These are phyloP conservation scores for Lodderomyces pseudojiufengensis DNA, from an alignment of 1,139 yeast genomes.

Conservation along the genomic window DNA sequence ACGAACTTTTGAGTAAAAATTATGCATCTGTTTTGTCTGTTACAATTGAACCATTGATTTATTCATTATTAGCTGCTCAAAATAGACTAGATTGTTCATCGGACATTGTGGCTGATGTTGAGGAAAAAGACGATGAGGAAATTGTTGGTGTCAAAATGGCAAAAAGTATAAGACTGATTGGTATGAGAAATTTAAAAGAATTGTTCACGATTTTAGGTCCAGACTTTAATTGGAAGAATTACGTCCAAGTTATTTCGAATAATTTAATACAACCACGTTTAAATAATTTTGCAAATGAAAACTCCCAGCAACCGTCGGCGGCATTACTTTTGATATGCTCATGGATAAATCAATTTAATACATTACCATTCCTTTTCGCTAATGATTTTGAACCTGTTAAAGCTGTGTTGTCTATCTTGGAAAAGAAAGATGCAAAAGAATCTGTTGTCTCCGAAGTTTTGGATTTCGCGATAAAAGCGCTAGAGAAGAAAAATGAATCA, in stretches of 20 bases:
- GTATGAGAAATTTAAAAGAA: constrained; percentile 53
- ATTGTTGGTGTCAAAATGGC: constrained; percentile 40
- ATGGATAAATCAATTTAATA: constrained; percentile 53
- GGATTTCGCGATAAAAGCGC: constrained; percentile 50
- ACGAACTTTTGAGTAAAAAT: constrained; percentile 59
- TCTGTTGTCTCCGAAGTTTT: constrained; percentile 57
- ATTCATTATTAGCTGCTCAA: constrained; percentile 57
- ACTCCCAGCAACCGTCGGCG: constrained; percentile 79
- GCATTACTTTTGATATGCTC: constrained; percentile 62
- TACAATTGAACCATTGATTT: constrained; percentile 59
- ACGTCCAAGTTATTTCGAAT: constrained; percentile 49
- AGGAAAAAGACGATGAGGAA: constrained; percentile 13
- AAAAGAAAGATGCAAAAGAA: constrained; percentile 58
- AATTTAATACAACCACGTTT: constrained; percentile 65
- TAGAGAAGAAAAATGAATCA: constrained; percentile 29
- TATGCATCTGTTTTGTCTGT: constrained; percentile 48
- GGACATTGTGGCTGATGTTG: constrained; percentile 4
- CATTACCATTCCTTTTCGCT: constrained; percentile 51
- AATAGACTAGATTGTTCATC: constrained; percentile 27
- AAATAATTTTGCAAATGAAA: constrained; percentile 63
- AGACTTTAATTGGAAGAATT: constrained; percentile 52
- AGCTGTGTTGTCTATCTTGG: constrained; percentile 55
- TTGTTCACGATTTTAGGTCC: constrained; percentile 50
- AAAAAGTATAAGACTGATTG: constrained; percentile 54
- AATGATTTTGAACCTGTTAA: constrained; percentile 54